Base-by-base conservation (phyloP, 176 grass and related monocot species). In the Oryza punctata region DNA sequence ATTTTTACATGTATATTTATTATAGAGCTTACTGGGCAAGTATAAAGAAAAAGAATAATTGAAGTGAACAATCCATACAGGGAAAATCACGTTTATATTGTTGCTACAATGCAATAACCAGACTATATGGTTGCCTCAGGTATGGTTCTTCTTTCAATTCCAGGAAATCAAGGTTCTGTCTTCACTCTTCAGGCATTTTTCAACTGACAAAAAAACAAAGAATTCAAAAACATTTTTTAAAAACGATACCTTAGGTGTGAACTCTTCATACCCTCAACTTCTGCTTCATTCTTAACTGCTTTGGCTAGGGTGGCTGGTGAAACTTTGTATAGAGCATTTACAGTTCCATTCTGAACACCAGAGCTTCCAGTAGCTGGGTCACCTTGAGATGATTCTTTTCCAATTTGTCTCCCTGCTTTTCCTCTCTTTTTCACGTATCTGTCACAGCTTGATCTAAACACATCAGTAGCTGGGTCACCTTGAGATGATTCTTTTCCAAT, bases 281-380 rank as follows among this genome's bases (percentile, higher is more conserved):
- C 96, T 83, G 96, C 87, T 59, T 90, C 85, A 82, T 98, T 98
- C 87, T 98, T 98, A 57, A 95, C 77, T 68, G 96, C 80, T 78
- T 98, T 98, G 18, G 92, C 87, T 78, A 93, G 75, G 43, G 91
- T 78, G 66, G 95, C 88, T 60, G 96, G 96, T 46, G 92, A 98
- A 86, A 80, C 82, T 84, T 88, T 89, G 88, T 81, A 91, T 65
- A 98, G 4, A 60, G 41, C 85, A 88, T 84, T 85, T 73, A 85
- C 63, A 33, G 28, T 71, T 67, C 71, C 67, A 86, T 81, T 84
- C 33, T 74, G 44, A 77, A 75, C 73, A 86, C n/a, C 71, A 66
- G 54, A 38, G 54, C 60, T 78, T 35, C 47, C 82, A 3, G 25
- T 82, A 28, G 60, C 78, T 68, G 10, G 46, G 12, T 74, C 52